Evolutionary conservation across 176 grass and related monocot genomes (phyloP), one percentile per base, ranked within the genome.

Genomic region (Avena atlantica): DNA sequence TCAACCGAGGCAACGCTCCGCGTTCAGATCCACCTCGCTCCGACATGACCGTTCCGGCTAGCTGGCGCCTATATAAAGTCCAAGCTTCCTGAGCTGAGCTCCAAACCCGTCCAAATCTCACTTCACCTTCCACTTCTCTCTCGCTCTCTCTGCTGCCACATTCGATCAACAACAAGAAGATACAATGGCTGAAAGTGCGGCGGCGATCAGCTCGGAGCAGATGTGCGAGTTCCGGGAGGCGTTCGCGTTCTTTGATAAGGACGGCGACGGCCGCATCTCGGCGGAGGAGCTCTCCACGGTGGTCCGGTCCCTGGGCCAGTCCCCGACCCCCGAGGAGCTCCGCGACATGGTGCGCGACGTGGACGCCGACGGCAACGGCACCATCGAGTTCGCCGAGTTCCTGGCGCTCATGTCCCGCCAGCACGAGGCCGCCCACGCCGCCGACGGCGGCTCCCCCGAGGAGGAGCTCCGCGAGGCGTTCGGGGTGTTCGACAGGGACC

Each of bases 401-500:
- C 84, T 92, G 0, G 86, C 9, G 0, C 93, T 98, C 64, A 91
- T 98, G 92, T 80, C 93, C 1, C 84, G 84, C 15, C 50, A 76
- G 74, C 48, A 21, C 24, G 74, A 55, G 15, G 66, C 66, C 4
- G 25, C 49, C 19, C 78, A 88, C 82, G 70, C 84, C 45, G 40
- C 40, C 1, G 93, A 76, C 74, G 44, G 16, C 36, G 9, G 5
- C n/a, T n/a, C 19, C n/a, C 24, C 49, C 8, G 24, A 95, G 27
- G 96, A 95, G 86, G 96, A 95, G 87, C 78, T 98, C 1, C 93
- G 88, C 19, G 96, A 98, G 80, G 93, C 96, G 1, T 98, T 98
- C 86, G 93, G 91, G 90, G 96, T 98, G 4, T 98, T 98, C 84
- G 96, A 98, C 74, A 92, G 93, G 87, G 96, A 98, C 89, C 93